Evolutionary conservation across 1,139 yeast species (phyloP), one percentile per base, ranked within the genome.

Genomic region (Suhomyces terraborum): DNA sequence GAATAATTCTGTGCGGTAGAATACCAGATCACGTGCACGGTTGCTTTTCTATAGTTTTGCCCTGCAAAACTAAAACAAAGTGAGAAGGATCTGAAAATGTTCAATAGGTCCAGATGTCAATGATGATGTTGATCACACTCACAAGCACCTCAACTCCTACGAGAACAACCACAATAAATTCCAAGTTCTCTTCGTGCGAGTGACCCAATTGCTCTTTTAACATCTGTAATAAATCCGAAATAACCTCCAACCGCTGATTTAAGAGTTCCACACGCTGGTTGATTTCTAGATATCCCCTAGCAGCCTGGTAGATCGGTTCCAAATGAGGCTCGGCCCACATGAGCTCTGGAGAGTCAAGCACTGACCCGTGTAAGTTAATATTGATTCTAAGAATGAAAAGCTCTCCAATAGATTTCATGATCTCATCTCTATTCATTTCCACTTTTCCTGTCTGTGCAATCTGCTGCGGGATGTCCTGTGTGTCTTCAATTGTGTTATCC

Each of bases 251-350:
- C 47, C 98, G 75, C 58, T 94, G 97, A 58, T 93, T 93, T 44
- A 93, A 69, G 41, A 93, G 67, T 29, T 88, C 85, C 1, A 89
- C 98, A 38, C 98, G 72, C 64, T 91, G 98, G 60, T 89, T 89
- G 52, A 93, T 91, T 57, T 91, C 98, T 50, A 91, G 67, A 60
- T 93, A 93, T 0, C 97, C 96, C 58, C 98, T 79, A 2, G 95
- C 88, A 0, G 98, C 97, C 61, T 89, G 97, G 62, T 93, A 93
- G 42, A 91, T 89, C 1, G 98, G 98, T 60, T 93, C 98, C 45
- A 93, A 70, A 56, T 91, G 96, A 1, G 98, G 98, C 58, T 93
- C 98, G 0, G 96, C 83, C 98, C 98, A 93, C 96, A 93, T 89
- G 44, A 93, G 78, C 61, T 93, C 98, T 0, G 98, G 98, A 1